These are phyloP conservation scores for Trypethelium eluteriae DNA, from an alignment of 495 filamentous ascomycete genomes.

Conservation along the genomic window DNA sequence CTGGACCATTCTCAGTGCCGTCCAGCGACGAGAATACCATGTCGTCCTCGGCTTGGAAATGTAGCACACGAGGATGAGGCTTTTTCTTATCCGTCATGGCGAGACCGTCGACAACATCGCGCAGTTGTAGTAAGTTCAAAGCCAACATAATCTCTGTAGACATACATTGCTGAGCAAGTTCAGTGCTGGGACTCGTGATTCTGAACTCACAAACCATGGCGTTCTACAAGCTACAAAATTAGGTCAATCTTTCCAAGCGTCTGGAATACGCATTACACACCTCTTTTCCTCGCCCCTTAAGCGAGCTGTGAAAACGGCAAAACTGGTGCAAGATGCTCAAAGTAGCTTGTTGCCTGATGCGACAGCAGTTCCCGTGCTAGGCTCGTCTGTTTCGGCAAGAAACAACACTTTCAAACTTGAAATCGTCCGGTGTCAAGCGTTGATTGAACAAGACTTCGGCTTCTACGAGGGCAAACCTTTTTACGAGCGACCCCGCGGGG, in stretches of 20 bases:
- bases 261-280: constrained; percentile 44
- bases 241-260: constrained; percentile 49
- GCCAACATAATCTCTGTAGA: background rate
- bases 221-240: constrained; percentile 63
- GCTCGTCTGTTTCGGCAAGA: background rate
- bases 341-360: background rate
- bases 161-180: constrained; percentile 14
- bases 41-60: background rate
- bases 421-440: constrained; percentile 44
- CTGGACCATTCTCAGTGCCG: no score
- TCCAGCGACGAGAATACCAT: no score
- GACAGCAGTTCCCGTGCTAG: constrained; percentile 1
- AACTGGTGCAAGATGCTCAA: constrained; percentile 52
- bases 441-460: constrained; percentile 68
- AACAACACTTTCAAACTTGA: constrained; percentile 17
- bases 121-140: constrained; percentile 54
- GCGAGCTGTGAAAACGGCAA: constrained; percentile 64
- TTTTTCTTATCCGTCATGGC: constrained; percentile 76
- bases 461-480: constrained; percentile 56
- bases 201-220: constrained; percentile 72
- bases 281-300: constrained; percentile 76
- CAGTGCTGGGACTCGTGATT: constrained; percentile 75
- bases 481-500: constrained; percentile 19
- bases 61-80: constrained; percentile 44
- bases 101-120: constrained; percentile 85